Conservation (phyloP, 192 early-diverging fungal genomes). For the Coemansia erecta region DNA sequence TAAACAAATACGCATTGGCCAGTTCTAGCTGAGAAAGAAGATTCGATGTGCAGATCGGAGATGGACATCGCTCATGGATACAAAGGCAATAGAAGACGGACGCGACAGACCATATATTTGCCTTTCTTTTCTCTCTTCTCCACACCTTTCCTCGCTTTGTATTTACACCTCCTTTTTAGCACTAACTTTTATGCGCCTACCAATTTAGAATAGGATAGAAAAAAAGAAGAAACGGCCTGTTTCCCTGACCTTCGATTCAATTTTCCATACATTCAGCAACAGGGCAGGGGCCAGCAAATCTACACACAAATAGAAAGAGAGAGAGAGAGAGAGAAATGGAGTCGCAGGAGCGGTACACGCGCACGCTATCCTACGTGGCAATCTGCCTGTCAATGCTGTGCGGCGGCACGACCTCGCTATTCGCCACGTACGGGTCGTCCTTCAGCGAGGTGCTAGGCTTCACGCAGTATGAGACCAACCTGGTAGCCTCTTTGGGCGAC, state of each 20-base stretch:
- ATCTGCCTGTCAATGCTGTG: constrained; percentile 51
- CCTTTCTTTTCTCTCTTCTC: neutral
- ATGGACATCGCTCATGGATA: neutral
- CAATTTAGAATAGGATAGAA: too few relatives aligned
- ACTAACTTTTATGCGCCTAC: too few relatives aligned
- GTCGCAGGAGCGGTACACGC: constrained; percentile 30
- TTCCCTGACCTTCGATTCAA: too few relatives aligned
- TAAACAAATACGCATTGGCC: too few relatives aligned
- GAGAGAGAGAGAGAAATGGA: too few relatives aligned
- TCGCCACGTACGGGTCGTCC: constrained; percentile 59
- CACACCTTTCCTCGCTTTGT: neutral
- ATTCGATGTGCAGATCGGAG: neutral
- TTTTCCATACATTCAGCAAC: neutral
- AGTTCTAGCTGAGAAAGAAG: too few relatives aligned
- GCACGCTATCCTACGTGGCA: constrained; percentile 47
- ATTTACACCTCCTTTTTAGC: too few relatives aligned
- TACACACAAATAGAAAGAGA: neutral
- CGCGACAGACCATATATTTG: neutral
- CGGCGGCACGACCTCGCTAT: constrained; percentile 68
- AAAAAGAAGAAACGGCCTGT: neutral
- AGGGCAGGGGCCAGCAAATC: too few relatives aligned
- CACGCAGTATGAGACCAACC: constrained; percentile 60
- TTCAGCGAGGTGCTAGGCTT: constrained; percentile 56
- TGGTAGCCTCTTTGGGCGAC: constrained; percentile 62
- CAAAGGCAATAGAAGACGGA: neutral